Conservation (phyloP, 2,329 filamentous ascomycete genomes). For the Salinomyces thailandicus region DNA sequence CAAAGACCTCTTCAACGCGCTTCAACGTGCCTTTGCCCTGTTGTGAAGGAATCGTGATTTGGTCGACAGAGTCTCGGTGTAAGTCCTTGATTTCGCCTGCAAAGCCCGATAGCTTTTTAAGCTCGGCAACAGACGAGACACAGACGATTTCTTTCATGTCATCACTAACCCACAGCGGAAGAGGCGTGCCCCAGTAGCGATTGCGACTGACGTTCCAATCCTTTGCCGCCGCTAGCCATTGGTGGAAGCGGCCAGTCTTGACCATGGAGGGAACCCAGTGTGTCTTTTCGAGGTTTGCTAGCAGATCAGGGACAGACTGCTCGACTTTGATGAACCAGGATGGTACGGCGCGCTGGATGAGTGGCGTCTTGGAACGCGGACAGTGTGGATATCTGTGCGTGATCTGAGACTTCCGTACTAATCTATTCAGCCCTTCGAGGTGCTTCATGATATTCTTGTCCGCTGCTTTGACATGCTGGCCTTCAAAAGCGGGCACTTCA, state of each 20-base stretch:
- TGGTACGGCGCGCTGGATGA: constrained; percentile 85
- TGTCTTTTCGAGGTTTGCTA: constrained; percentile 79
- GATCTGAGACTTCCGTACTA: constrained; percentile 78
- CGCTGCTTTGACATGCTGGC: constrained; percentile 81
- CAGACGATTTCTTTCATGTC: constrained; percentile 81
- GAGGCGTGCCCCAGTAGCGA: constrained; percentile 89
- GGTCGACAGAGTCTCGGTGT: constrained; percentile 84
- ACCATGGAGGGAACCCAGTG: constrained; percentile 89
- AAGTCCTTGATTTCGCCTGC: constrained; percentile 73
- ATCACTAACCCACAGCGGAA: constrained; percentile 85
- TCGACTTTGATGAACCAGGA: constrained; percentile 92
- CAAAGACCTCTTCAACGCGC: constrained; percentile 80
- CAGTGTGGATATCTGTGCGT: constrained; percentile 91
- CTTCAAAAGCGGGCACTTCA: constrained; percentile 68
- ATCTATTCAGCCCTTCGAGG: constrained; percentile 62
- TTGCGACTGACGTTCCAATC: constrained; percentile 96
- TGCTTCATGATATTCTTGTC: constrained; percentile 90
- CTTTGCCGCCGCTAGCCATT: constrained; percentile 81
- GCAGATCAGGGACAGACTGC: constrained; percentile 73
- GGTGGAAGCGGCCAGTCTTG: constrained; percentile 82
- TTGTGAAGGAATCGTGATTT: constrained; percentile 87
- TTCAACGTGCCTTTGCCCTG: constrained; percentile 73
- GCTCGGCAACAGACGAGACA: constrained; percentile 71
- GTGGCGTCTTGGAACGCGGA: constrained; percentile 84
- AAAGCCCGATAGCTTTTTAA: constrained; percentile 79